Evolutionary conservation across 2,329 filamentous ascomycete genomes (phyloP), one percentile per base, ranked within the genome.

Genomic region (Aspergillus novofumigatus): DNA sequence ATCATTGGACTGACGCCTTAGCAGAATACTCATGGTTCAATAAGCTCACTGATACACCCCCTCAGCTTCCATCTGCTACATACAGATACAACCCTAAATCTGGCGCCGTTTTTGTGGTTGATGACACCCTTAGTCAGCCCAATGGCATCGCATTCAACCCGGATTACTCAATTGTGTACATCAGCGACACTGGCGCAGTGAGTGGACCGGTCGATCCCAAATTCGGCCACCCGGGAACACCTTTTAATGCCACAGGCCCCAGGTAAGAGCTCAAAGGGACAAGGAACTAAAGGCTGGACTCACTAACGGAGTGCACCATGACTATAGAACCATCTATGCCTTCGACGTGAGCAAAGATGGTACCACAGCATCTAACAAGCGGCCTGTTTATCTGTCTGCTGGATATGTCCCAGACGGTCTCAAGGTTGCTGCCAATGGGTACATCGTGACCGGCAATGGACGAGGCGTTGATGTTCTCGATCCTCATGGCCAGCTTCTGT

Each of bases 121-220:
- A 77, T 2, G 72, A 75, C 58, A 71, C 68, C 11, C 71, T 80
- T 52, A 62, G 65, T n/a, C 69, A 78, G 48, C 72, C 73, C 25
- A 80, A 81, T 57, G 78, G 78, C 6, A 71, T 81, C 7, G 76
- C 75, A 23, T 74, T 80, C 53, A 74, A 68, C 3, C 77, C 77
- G 0, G 76, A 79, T 54, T 62, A 71, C 23, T 75, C 75, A 42
- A 74, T 72, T 4, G 61, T 81, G 17, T 81, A 80, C 57, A 74
- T 81, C 20, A 72, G 72, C 49, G 78, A 80, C 59, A 78, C 76
- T 5, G 66, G 59, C n/a, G 62, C 66, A 21, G 61, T 62, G 10
- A 63, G 62, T 61, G 62, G 57, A 47, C 64, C 65, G 55, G 57
- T 62, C 17, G 64, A 62, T 35, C 62, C 56, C 3, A 62, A 58